Conservation (phyloP, 352 stramenopile species). For the Globisporangium heterothallicum region DNA sequence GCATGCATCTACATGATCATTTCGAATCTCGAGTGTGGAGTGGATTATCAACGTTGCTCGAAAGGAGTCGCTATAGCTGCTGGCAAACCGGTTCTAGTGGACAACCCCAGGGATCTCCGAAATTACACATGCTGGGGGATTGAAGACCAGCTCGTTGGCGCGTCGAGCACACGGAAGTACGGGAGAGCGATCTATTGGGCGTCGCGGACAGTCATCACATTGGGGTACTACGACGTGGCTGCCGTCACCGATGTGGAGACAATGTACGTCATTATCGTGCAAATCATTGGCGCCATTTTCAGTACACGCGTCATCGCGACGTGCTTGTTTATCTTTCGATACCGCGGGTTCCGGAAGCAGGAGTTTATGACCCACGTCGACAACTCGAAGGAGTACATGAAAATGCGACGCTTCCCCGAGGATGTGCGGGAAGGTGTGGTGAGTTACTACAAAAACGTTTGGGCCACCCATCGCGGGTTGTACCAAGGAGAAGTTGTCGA, state of each 20-base stretch:
- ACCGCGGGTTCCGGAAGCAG: slow-evolving; percentile 48
- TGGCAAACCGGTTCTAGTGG: background rate
- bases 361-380: slow-evolving; percentile 68
- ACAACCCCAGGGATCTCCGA: background rate
- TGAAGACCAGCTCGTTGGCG: slow-evolving; percentile 54
- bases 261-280: slow-evolving; percentile 43
- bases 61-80: slow-evolving; percentile 21
- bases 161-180: slow-evolving; percentile 41
- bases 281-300: slow-evolving; percentile 63
- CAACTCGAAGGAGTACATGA: slow-evolving; percentile 72
- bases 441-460: slow-evolving; percentile 56
- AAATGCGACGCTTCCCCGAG: slow-evolving; percentile 52
- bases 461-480: slow-evolving; percentile 42
- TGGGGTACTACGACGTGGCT: slow-evolving; percentile 59
- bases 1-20: slow-evolving; percentile 65
- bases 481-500: slow-evolving; percentile 42
- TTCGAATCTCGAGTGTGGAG: slow-evolving; percentile 60
- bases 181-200: slow-evolving; percentile 54
- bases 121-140: slow-evolving; percentile 64
- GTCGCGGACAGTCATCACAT: slow-evolving; percentile 41
- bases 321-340: slow-evolving; percentile 67
- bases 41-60: slow-evolving; percentile 44
- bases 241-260: slow-evolving; percentile 52
- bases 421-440: slow-evolving; percentile 51
- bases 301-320: slow-evolving; percentile 62